A percentile compares a stretch with the other conserved stretches of the same genome.
These are phyloP conservation scores for Cucurbita ficifolia DNA, from an alignment of 306 rosid genomes.

Conservation along the genomic window DNA sequence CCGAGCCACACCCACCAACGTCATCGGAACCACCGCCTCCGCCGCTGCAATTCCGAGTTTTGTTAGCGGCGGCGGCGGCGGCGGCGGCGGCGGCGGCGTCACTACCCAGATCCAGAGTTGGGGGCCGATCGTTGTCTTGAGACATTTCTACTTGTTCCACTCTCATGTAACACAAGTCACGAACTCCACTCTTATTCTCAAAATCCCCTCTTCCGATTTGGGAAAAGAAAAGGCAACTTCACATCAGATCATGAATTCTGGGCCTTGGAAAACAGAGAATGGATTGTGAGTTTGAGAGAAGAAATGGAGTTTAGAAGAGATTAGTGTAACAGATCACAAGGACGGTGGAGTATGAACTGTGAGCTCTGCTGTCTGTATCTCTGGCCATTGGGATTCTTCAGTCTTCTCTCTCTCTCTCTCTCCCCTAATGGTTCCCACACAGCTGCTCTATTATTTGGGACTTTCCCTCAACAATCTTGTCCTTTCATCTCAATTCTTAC, in stretches of 20 bases:
- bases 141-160: conserved; percentile 37
- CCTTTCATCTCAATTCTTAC: conserved; percentile 8
- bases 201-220: neutral
- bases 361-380: conserved; percentile 41
- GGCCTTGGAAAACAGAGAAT: neutral
- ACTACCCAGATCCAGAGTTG: conserved; percentile 36
- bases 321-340: conserved; percentile 32
- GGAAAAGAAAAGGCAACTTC: neutral
- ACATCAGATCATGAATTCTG: neutral
- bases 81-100: conserved; percentile 28
- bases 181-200: too few species aligned
- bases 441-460: conserved; percentile 42
- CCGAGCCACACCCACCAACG: conserved; percentile 6
- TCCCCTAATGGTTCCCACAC: conserved; percentile 34
- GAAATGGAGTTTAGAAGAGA: conserved; percentile 6
- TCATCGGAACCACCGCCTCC: neutral
- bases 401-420: conserved; percentile 10
- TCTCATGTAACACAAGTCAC: conserved; percentile 15
- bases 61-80: conserved; percentile 27
- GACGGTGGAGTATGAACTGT: conserved; percentile 31
- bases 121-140: conserved; percentile 51
- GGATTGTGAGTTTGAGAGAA: neutral
- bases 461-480: conserved; percentile 15
- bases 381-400: conserved; percentile 51
- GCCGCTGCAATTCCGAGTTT: conserved; percentile 24